Base-by-base conservation (phyloP, 352 stramenopile genomes). In the Phytophthora idaei region DNA sequence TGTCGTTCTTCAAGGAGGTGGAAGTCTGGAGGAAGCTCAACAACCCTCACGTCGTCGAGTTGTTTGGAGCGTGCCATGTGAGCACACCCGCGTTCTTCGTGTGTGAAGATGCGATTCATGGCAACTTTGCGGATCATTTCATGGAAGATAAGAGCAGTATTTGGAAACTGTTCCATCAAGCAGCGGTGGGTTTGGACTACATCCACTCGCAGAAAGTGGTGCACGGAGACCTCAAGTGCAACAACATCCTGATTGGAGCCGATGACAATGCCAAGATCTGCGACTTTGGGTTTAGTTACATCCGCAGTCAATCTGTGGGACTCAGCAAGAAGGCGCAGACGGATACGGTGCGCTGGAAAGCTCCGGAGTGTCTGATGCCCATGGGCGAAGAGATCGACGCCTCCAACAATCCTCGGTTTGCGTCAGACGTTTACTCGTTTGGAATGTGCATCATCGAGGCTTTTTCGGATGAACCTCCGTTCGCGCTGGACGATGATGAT, bases 201-300 rank as follows among this genome's bases (percentile, higher is more conserved):
- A 69, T 97, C 12, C 89, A 97, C 64, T 48, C 48, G 12, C 58
- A 85, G 36, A 65, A 73, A 9, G 66, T 91, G 45, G 71, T 97
- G 25, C 90, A 97, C 63, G 81, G 90, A n/a, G 89, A 97, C 41
- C 72, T 97, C 9, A 97, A 97, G 11, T 89, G 83, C 51, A 87
- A 76, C 55, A 97, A 97, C 69, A 73, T 97, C 15, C 44, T 97
- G 17, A 69, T 95, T 4, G 83, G 80, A 4, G 52, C 60, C 3
- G 49, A 79, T 14, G 57, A 71, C 15, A 55, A 62, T 2, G 71
- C 70, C 7, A 80, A 82, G 57, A 57, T 85, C 29, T 67, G 64
- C 12, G 77, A 83, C 55, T 85, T 85, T 56, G 77, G 77, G 2
- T 77, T 77, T 37, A 64, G 60, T 1, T 69, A 69, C 36, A 74